Evolutionary conservation across 768 basidiomycete genomes (phyloP), one percentile per base, ranked within the genome.

Genomic region (Lactarius hengduanensis): DNA sequence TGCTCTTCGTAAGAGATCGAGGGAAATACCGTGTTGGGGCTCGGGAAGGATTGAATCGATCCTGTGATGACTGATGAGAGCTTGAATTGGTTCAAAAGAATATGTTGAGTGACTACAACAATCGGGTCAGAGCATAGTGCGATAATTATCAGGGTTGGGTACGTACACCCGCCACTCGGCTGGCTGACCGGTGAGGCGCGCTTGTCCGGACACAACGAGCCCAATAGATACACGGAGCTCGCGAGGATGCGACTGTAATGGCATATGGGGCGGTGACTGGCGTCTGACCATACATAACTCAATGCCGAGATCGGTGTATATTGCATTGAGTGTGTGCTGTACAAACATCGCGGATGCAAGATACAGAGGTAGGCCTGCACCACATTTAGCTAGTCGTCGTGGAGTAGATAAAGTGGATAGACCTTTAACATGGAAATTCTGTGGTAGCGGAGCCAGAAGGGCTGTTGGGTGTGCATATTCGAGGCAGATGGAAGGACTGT

Each of bases 1-100:
- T 20, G 75, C 75, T 11, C 72, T 70, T 20, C 82, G 78, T 1
- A 91, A 77, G 2, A 86, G 82, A 63, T 89, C 85, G 71, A 87
- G 91, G 2, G 87, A 36, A 11, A 11, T 87, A 0, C 86, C 82
- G 58, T 85, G 80, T 71, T 90, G 89, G 3, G 91, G 91, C 1
- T 87, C 86, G 0, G 91, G 91, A 55, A 86, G 83, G 57, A 93
- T 92, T n/a, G 87, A 87, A 72, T 92, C 84, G 58, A 94, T 79
- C 57, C 78, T 78, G 72, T 94, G 91, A 57, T 79, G 71, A 57
- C 84, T 76, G 62, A 94, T 86, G 50, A 86, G 80, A 6, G 89
- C 91, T 0, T 83, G 83, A 28, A 76, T 61, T 0, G 89, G 88
- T 2, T 90, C 91, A 74, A 92, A 92, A 0, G 79, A 78, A 75